Percentiles rank a stretch among this genome's conserved stretches.
Conservation (phyloP, 257 asterid species). For the Lycium barbarum region DNA sequence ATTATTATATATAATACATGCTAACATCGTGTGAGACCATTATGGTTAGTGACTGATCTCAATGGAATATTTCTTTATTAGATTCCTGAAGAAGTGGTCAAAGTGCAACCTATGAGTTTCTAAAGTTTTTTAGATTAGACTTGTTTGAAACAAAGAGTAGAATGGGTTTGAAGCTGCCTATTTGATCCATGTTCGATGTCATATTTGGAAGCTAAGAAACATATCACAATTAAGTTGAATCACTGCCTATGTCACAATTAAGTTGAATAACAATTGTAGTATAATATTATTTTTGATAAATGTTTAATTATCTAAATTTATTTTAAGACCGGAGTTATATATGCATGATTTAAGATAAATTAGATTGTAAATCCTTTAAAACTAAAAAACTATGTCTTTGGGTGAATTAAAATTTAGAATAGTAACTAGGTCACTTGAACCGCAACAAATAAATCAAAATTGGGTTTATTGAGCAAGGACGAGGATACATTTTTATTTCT, state of each 20-base stretch:
- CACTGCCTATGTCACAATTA: neutral
- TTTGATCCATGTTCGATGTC: neutral
- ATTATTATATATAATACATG: neutral
- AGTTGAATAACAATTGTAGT: neutral
- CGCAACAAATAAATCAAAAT: neutral
- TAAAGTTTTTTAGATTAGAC: neutral
- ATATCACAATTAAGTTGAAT: neutral
- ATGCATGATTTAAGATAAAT: too few species aligned
- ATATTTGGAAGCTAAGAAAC: neutral
- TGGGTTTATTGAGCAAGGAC: neutral
- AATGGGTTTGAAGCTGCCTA: neutral
- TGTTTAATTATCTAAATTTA: neutral
- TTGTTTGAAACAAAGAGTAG: neutral
- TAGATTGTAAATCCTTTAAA: too few species aligned
- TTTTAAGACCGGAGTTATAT: too few species aligned
- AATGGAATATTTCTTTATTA: neutral
- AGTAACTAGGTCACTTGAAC: neutral
- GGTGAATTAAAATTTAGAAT: neutral
- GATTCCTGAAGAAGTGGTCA: neutral
- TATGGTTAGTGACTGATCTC: neutral
- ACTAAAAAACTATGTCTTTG: neutral
- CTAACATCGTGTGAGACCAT: slow-evolving; percentile 1
- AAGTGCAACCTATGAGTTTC: neutral
- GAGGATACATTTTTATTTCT: neutral
- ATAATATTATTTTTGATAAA: neutral